Percentiles rank a stretch among this genome's conserved stretches.
phyloP scores from a whole-genome alignment of 768 basidiomycete species.

The Trametes cinnabarina region DNA sequence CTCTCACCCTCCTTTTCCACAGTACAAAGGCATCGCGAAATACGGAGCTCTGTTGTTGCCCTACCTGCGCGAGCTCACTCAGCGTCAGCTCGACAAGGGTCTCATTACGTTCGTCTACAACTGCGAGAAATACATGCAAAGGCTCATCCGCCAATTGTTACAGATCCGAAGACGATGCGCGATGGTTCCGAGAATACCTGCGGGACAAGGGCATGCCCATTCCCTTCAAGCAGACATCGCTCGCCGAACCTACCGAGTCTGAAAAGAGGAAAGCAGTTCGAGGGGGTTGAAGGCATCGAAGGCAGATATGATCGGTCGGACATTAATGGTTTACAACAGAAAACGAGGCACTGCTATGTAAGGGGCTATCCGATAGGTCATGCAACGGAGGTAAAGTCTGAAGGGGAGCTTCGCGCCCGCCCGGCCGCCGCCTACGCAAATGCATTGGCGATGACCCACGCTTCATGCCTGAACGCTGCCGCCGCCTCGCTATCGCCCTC shows the following conservation, averaged over 20 bases:
- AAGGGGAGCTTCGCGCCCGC: neutral
- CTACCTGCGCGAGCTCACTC: conserved; percentile 32
- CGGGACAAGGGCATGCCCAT: conserved; percentile 3
- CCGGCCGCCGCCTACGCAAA: neutral
- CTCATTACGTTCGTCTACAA: conserved; percentile 30
- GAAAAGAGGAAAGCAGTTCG: conserved; percentile 4
- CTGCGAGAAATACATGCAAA: no score
- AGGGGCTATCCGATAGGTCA: no score
- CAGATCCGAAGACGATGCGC: conserved; percentile 12
- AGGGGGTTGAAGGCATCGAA: neutral
- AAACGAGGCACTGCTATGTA: no score
- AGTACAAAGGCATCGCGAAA: conserved; percentile 27
- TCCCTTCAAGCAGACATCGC: neutral
- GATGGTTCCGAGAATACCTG: conserved; percentile 14
- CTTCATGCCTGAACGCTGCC: conserved; percentile 66
- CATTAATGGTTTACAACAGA: no score
- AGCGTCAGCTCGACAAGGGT: conserved; percentile 32
- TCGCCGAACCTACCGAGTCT: conserved; percentile 1
- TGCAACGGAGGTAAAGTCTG: neutral
- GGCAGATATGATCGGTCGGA: no score
- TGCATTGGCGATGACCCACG: conserved; percentile 47
- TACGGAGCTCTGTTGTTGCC: conserved; percentile 32
- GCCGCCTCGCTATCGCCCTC: conserved; percentile 71
- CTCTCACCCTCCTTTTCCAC: neutral
- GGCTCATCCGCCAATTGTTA: no score